phyloP scores from a whole-genome alignment of 768 basidiomycete genomes.

The Mycena crocata region DNA sequence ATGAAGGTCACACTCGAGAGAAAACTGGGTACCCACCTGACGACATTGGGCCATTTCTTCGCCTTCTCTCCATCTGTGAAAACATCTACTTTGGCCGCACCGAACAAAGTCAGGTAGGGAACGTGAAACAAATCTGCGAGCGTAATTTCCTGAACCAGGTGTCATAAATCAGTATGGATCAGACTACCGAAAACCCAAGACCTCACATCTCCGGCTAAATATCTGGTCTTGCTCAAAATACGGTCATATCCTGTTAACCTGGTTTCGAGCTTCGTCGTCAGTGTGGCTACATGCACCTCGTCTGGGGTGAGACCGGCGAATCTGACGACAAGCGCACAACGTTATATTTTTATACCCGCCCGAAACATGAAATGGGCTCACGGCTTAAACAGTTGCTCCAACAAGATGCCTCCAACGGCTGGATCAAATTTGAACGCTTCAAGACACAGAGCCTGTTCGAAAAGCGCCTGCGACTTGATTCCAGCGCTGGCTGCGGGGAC shows the following conservation, averaged over 20 bases:
- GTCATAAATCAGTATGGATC: neutral
- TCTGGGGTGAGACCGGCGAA: conserved; percentile 39
- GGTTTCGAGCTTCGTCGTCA: conserved; percentile 39
- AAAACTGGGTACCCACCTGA: neutral
- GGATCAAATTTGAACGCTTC: conserved; percentile 60
- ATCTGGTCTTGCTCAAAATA: conserved; percentile 55
- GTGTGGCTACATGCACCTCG: conserved; percentile 37
- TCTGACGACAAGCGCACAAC: neutral
- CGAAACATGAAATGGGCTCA: too few species aligned
- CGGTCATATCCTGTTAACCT: conserved; percentile 56
- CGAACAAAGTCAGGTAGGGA: conserved; percentile 10
- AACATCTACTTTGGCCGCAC: neutral
- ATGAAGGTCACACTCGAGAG: neutral
- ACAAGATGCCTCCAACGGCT: conserved; percentile 46
- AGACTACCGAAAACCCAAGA: neutral
- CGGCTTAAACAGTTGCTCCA: conserved; percentile 58
- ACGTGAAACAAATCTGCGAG: conserved; percentile 24
- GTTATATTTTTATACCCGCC: neutral
- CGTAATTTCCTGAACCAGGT: conserved; percentile 15
- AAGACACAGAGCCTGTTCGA: conserved; percentile 52
- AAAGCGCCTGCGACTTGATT: conserved; percentile 42
- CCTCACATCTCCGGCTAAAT: conserved; percentile 54
- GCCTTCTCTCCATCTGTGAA: conserved; percentile 9
- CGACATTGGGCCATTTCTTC: conserved; percentile 19
- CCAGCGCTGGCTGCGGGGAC: conserved; percentile 45